Base-by-base conservation (phyloP, 306 rosid genomes). In the Sophora flavescens region DNA sequence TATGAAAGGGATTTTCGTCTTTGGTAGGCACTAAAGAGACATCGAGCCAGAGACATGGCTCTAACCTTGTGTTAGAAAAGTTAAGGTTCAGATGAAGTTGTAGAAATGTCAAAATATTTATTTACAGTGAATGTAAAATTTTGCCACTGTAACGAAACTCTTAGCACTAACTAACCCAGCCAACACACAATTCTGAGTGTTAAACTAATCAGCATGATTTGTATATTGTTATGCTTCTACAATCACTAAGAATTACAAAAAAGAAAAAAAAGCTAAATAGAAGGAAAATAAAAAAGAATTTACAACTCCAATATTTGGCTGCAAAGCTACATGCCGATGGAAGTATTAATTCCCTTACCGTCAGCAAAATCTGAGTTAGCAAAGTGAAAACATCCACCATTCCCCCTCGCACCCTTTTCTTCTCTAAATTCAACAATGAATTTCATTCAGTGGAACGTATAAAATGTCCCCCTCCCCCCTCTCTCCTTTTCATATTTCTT, bases 241-340 rank as follows among this genome's bases (percentile, higher is more conserved):
- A 10, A 59, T 41, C 6, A 5, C 45, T 51, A 61, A 5, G n/a
- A 57, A 2, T 54, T 7, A 1, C 4, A 10, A 32, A 45, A n/a
- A n/a, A 3, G 0, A 5, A 54, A 30, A 63, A 32, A 56, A 58
- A 6, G 6, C 26, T 8, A 62, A 38, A 38, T 30, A 61, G 65
- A 52, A 60, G 60, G 54, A 62, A 61, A 76, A 33, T 51, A 15
- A 62, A 58, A 45, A 53, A 52, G 16, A 38, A 76, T 18, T 35
- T 63, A 70, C 78, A 82, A 54, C 64, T 54, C 61, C 75, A 59
- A 13, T 44, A 68, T 56, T 51, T 70, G 69, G 64, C 69, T 38
- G 56, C 42, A 58, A 62, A 81, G 51, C 41, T 47, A 30, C 51
- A 71, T 35, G 54, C 32, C 11, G 9, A 22, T 48, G 39, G 79